Conservation (phyloP, 108 stramenopile genomes). For the Thalassiosira profunda region DNA sequence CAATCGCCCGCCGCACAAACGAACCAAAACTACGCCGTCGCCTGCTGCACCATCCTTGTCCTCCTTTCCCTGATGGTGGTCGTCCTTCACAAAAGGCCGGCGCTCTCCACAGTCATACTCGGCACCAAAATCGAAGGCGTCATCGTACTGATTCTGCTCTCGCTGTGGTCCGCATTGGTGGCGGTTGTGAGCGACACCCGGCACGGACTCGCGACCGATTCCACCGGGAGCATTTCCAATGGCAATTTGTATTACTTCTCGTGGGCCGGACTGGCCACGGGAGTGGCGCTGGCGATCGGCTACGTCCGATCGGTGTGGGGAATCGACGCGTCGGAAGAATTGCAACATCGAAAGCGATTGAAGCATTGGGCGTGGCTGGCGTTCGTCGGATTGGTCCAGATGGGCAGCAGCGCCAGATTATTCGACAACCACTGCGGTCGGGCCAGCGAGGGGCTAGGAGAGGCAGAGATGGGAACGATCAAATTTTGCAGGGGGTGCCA, state of each 20-base stretch:
- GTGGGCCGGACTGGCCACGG: slow-evolving; percentile 80
- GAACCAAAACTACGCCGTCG: slow-evolving; percentile 71
- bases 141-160: slow-evolving; percentile 50
- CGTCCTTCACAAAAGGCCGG: slow-evolving; percentile 56
- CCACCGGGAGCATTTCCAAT: slow-evolving; percentile 59
- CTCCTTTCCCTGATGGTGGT: slow-evolving; percentile 56
- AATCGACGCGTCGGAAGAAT: slow-evolving; percentile 70
- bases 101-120: slow-evolving; percentile 55
- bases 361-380: slow-evolving; percentile 58
- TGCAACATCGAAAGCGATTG: slow-evolving; percentile 63
- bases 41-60: slow-evolving; percentile 70
- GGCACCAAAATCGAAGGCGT: slow-evolving; percentile 78
- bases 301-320: slow-evolving; percentile 68
- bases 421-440: slow-evolving; percentile 69
- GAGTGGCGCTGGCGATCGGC: slow-evolving; percentile 56
- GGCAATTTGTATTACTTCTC: slow-evolving; percentile 88
- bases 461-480: slow-evolving; percentile 30
- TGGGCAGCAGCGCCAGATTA: slow-evolving; percentile 77
- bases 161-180: slow-evolving; percentile 79
- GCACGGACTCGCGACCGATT: slow-evolving; percentile 69
- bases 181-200: slow-evolving; percentile 63
- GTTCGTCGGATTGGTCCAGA: slow-evolving; percentile 68
- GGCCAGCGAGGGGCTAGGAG: background rate
- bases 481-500: slow-evolving; percentile 68
- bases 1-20: slow-evolving; percentile 27